Percentiles rank a stretch among this genome's conserved stretches.
Conservation (phyloP, 179 eudicot genomes). For the Spergularia azorica region DNA sequence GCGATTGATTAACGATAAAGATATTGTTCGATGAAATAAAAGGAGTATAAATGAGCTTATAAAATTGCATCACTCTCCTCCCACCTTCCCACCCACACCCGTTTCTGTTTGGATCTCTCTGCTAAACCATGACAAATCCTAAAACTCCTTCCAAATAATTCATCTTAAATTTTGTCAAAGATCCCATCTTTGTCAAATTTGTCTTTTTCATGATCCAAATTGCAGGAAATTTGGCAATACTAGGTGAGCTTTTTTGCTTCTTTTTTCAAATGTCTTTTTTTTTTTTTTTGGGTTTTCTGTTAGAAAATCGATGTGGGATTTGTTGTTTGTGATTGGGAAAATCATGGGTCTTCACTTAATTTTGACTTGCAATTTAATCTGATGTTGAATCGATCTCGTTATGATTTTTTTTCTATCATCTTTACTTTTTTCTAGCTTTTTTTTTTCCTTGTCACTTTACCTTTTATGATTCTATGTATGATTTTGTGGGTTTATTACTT, state of each 20-base stretch:
- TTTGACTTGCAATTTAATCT: conserved; percentile 34
- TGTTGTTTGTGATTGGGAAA: conserved; percentile 9
- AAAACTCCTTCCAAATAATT: conserved; percentile 2
- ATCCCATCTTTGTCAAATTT: background rate
- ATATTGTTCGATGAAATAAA: background rate
- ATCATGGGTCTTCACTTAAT: conserved; percentile 27
- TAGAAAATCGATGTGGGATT: conserved; percentile 22
- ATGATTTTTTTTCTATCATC: conserved; percentile 15
- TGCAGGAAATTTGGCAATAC: background rate
- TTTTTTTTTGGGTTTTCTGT: conserved; percentile 13
- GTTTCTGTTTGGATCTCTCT: conserved; percentile 29
- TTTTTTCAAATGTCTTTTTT: background rate
- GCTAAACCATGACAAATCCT: conserved; percentile 25
- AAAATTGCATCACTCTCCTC: background rate
- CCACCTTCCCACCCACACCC: conserved; percentile 7
- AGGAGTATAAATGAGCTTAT: background rate
- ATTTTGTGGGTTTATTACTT: no score
- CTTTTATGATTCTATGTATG: background rate
- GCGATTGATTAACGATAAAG: no score
- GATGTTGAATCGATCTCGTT: conserved; percentile 29
- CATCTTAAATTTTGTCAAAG: background rate
- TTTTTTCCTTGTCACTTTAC: conserved; percentile 10
- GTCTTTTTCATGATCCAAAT: background rate
- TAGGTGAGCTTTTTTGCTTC: conserved; percentile 16
- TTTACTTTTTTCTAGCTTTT: background rate